phyloP scores from a whole-genome alignment of 1,139 yeast species.

The Hemisphaericaspora lyxosophila region DNA sequence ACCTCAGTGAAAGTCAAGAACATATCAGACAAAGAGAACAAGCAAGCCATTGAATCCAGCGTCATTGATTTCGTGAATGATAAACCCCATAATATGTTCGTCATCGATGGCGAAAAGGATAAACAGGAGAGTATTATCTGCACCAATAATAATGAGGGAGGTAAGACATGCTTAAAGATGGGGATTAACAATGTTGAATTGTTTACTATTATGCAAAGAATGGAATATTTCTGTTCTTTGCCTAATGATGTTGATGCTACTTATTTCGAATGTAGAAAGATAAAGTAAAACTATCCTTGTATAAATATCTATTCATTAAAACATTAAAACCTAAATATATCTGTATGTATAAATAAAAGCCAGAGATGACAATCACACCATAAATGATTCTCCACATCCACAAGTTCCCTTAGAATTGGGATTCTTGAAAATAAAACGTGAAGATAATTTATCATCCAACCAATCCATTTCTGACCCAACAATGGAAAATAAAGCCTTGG shows the following conservation, averaged over 20 bases:
- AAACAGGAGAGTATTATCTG: slow-evolving; percentile 43
- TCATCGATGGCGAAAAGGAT: slow-evolving; percentile 47
- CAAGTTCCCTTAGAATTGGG: slow-evolving; percentile 98
- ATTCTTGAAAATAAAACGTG: slow-evolving; percentile 87
- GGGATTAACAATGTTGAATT: slow-evolving; percentile 38
- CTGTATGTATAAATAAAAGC: slow-evolving; percentile 3
- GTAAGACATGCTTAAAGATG: slow-evolving; percentile 47
- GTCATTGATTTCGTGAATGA: slow-evolving; percentile 21
- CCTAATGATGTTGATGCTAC: slow-evolving; percentile 49
- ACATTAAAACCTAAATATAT: slow-evolving; percentile 3
- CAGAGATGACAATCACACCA: slow-evolving; percentile 55
- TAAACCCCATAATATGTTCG: slow-evolving; percentile 34
- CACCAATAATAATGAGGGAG: slow-evolving; percentile 38
- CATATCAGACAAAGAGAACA: slow-evolving; percentile 2
- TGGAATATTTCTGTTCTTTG: slow-evolving; percentile 47
- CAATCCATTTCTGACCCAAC: slow-evolving; percentile 99
- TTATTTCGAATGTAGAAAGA: slow-evolving; percentile 49
- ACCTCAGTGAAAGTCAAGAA: slow-evolving; percentile 8
- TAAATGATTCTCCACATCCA: slow-evolving; percentile 98
- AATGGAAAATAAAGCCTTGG: slow-evolving; percentile 91
- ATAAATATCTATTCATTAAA: slow-evolving; percentile 1
- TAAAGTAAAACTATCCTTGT: slow-evolving; percentile 15
- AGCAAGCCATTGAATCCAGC: slow-evolving; percentile 12
- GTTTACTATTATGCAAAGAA: slow-evolving; percentile 47
- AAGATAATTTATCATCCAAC: slow-evolving; percentile 87